Conservation (phyloP, 2,329 filamentous ascomycete species). For the Cytospora leucostoma region DNA sequence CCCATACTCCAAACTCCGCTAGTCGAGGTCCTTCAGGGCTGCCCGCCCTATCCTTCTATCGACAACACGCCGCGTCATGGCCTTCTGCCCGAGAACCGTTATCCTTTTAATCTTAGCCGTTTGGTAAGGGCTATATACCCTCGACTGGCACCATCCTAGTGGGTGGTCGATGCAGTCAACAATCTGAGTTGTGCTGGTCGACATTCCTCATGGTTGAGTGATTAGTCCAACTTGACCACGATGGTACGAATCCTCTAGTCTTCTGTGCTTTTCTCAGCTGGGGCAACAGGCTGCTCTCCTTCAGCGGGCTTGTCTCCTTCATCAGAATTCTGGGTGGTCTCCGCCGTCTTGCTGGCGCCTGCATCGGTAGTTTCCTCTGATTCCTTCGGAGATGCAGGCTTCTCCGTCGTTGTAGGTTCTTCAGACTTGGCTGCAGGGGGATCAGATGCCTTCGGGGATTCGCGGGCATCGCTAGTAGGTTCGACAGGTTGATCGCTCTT, state of each 20-base stretch:
- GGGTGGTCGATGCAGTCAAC: neutral
- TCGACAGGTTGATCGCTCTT: slow-evolving; percentile 27
- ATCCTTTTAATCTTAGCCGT: neutral
- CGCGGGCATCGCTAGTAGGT: neutral
- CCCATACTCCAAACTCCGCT: neutral
- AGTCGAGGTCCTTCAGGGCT: neutral
- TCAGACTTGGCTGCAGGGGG: slow-evolving; percentile 21
- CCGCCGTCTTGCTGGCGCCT: slow-evolving; percentile 2
- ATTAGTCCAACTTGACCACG: neutral
- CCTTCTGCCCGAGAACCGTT: neutral
- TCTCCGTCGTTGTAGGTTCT: slow-evolving; percentile 29
- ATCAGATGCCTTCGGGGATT: neutral
- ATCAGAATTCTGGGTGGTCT: slow-evolving; percentile 6
- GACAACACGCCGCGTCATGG: neutral
- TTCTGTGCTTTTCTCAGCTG: slow-evolving; percentile 3
- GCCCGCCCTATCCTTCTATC: neutral
- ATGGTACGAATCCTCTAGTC: neutral
- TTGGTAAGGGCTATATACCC: neutral
- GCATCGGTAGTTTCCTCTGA: slow-evolving; percentile 7
- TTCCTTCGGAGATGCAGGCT: slow-evolving; percentile 25
- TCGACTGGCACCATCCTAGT: neutral
- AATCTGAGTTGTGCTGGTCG: neutral
- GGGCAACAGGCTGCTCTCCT: neutral
- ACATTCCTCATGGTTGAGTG: neutral
- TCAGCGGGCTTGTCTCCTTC: slow-evolving; percentile 2